Evolutionary conservation across 177 flowering plant genomes (phyloP).

Genomic region (Vitis hybrid): DNA sequence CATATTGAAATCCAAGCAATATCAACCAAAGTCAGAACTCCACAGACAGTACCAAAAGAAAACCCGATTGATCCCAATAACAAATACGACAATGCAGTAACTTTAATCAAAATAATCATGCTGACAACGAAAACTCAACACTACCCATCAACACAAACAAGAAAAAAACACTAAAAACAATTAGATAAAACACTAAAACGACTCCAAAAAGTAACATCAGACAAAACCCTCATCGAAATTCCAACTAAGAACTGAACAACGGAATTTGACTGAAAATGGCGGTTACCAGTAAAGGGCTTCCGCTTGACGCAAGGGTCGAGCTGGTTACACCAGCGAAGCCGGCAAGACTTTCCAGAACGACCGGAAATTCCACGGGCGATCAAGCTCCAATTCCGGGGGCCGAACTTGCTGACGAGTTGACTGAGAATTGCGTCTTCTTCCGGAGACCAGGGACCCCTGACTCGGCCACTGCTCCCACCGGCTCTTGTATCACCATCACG

Average conservation of each 20-base stretch:
- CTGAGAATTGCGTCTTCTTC: constrained; percentile 49
- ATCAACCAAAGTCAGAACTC: too few relatives aligned
- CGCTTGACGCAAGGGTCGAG: constrained; percentile 55
- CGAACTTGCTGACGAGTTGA: constrained; percentile 36
- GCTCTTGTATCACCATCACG: constrained; percentile 8
- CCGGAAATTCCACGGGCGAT: constrained; percentile 57
- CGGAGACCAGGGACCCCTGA: constrained; percentile 59
- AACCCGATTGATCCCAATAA: not conserved
- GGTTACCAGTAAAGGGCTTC: constrained; percentile 52
- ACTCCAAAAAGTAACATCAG: not conserved
- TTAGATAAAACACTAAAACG: not conserved
- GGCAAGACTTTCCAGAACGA: constrained; percentile 56
- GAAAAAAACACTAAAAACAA: not conserved
- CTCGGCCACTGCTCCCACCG: constrained; percentile 20
- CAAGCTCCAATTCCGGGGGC: constrained; percentile 60
- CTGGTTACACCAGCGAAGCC: constrained; percentile 63
- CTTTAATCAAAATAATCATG: not conserved
- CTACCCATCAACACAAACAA: not conserved
- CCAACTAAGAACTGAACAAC: not conserved
- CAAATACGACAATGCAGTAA: constrained; percentile 1
- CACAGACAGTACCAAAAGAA: not conserved
- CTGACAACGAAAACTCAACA: not conserved
- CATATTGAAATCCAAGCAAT: too few relatives aligned
- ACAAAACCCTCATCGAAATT: not conserved
- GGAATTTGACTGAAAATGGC: not conserved